Percentiles rank a stretch among this genome's conserved stretches.
These are phyloP conservation scores for Furcasterigmium furcatum DNA, from an alignment of 2,329 filamentous ascomycete species.

Conservation along the genomic window DNA sequence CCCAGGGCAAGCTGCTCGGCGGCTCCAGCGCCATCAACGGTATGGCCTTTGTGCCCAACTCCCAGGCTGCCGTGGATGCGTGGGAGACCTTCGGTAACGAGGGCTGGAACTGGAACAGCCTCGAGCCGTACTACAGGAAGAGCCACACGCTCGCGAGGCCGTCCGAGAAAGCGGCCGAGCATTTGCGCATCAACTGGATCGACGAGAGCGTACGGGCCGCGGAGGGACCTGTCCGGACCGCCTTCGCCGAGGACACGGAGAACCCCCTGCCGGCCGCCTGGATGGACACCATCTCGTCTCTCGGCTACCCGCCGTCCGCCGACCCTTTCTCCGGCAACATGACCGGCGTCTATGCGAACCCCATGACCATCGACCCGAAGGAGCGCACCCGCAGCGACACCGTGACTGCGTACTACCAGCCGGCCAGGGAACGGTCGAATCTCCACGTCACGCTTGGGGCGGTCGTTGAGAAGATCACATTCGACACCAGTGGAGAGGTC, in stretches of 20 bases:
- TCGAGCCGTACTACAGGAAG: slow-evolving; percentile 14
- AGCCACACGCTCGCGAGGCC: slow-evolving; percentile 1
- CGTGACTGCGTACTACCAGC: slow-evolving; percentile 16
- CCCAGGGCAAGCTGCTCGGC: slow-evolving; percentile 38
- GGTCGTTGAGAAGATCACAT: slow-evolving; percentile 14
- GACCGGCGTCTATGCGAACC: slow-evolving; percentile 6
- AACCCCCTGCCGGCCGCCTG: slow-evolving; percentile 7
- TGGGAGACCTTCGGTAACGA: slow-evolving; percentile 56
- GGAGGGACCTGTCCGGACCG: slow-evolving; percentile 1
- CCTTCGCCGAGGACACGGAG: slow-evolving; percentile 3
- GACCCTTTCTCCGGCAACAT: slow-evolving; percentile 16
- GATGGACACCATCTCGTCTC: slow-evolving; percentile 5
- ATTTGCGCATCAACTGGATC: slow-evolving; percentile 4
- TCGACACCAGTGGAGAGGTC: slow-evolving; percentile 5
- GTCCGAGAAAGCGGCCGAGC: neutral
- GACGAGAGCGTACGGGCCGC: slow-evolving; percentile 5
- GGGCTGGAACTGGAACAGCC: slow-evolving; percentile 53
- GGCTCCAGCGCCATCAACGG: slow-evolving; percentile 62
- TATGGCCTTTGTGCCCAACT: slow-evolving; percentile 49
- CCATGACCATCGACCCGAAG: slow-evolving; percentile 15
- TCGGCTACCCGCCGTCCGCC: slow-evolving; percentile 10
- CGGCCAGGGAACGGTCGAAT: slow-evolving; percentile 12
- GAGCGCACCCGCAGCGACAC: slow-evolving; percentile 18
- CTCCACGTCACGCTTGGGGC: slow-evolving; percentile 18
- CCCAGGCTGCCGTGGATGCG: slow-evolving; percentile 46